Evolutionary conservation across 208 protist species (phyloP).

Genomic region (Naegleria gruberi): DNA sequence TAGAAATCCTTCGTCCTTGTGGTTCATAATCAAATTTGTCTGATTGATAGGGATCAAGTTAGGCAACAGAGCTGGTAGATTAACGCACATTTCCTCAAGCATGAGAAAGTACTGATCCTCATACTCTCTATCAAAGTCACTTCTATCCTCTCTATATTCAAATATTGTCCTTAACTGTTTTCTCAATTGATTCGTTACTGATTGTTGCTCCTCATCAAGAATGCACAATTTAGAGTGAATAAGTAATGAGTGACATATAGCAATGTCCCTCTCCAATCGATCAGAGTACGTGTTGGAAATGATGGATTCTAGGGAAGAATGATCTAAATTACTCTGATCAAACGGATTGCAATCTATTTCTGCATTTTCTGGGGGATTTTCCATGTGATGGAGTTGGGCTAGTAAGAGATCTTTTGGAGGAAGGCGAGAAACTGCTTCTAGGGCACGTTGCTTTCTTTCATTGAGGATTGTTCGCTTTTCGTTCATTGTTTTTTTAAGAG

Average conservation of each 20-base stretch:
- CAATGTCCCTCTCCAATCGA: too few species aligned
- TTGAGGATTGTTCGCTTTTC: neutral
- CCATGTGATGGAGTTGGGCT: neutral
- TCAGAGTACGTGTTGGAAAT: neutral
- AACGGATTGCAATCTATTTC: neutral
- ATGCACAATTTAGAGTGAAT: too few species aligned
- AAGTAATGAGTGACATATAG: too few species aligned
- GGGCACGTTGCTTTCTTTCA: neutral
- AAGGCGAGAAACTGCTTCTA: neutral
- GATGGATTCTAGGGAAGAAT: neutral
- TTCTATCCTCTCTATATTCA: too few species aligned
- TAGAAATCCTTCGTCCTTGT: neutral
- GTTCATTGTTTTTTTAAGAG: too few species aligned
- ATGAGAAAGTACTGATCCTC: neutral
- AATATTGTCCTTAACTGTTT: neutral
- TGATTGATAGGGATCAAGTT: neutral
- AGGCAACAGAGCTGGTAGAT: neutral
- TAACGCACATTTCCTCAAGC: neutral
- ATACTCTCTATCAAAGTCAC: too few species aligned
- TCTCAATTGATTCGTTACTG: neutral
- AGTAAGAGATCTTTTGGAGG: neutral
- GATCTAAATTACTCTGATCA: neutral
- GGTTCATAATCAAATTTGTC: neutral
- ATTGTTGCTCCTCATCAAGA: too few species aligned
- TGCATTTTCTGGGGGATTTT: neutral